Base-by-base conservation (phyloP, 345 rosid species). In the Kandelia obovata region DNA sequence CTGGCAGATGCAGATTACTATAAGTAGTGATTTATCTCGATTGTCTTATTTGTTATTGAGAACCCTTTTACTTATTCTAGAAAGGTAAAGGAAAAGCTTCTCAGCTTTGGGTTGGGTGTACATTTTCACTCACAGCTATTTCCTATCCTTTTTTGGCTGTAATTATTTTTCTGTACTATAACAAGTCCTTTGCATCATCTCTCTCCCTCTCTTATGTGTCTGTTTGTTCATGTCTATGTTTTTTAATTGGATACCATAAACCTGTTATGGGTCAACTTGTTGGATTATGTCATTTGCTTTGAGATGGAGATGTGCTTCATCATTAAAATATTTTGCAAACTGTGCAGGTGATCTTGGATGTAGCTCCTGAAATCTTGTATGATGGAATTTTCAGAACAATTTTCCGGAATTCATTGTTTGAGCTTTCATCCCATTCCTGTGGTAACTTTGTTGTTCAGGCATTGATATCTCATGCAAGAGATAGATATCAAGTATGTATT, bases 381-480 rank as follows among this genome's bases (percentile, higher is more conserved):
- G 63, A 80, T 49, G 92, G 87, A 74, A 67, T 95, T 76, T 81
- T 92, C 70, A 60, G 62, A 53, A 90, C 89, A 73, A 71, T 95
- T 71, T 95, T 90, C 81, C 83, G 75, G 83, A 84, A 82, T 72
- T 87, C 96, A 1, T 73, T 92, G 70, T 85, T 79, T 65, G 74
- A 88, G 74, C 92, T 92, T 68, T 81, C 99, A 71, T 85, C 96
- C 58, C 82, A 95, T 75, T 87, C 75, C n/a, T 90, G 92, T 81
- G 97, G 96, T 55, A 95, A 91, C 83, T 95, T 95, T 72, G 99
- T 90, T 32, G 72, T 88, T 69, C 99, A 95, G 82, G 86, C 94
- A 4, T 80, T 95, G 61, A 70, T 89, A 77, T 90, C 97, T 53
- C 85, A 84, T 71, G 84, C 96, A 74, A 88, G 82, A 75, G 71